Base-by-base conservation (phyloP, 2,329 filamentous ascomycete species). In the Teratosphaeria viscida region DNA sequence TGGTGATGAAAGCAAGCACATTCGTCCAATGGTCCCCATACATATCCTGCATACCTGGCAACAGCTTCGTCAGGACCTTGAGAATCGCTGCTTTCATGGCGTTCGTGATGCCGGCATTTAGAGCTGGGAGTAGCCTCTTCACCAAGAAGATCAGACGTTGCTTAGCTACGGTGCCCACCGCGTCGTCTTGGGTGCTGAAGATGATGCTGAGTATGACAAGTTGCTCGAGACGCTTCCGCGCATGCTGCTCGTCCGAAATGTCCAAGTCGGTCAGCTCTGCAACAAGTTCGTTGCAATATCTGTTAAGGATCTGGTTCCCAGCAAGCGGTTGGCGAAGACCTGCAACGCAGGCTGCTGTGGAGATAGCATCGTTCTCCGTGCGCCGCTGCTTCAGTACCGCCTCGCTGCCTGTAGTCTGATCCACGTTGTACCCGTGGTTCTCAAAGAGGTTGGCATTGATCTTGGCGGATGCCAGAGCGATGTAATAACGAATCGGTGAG, bases 1-100 rank as follows among this genome's bases (percentile, higher is more conserved):
- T 61, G 1, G 70, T 67, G n/a, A 79, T 57, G 2, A 67, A 67
- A 7, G 66, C 65, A 14, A 79, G 58, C 5, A 77, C 69, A 14
- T 76, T 70, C 56, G 86, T 82, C 94, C 94, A 99, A 69, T 96
- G 89, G 0, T 88, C 84, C 0, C 92, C 94, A 67, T 96, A 96
- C 0, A 96, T 85, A 54, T 91, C 87, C 60, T 84, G 82, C 66
- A 96, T 86, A 49, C 82, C 82, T 1, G 89, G 89, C 0, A 96
- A 73, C 3, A 96, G 76, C 3, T 78, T 74, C 1, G 73, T 70
- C 55, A 86, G 66, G 5, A 76, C 71, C 61, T 72, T 82, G 76
- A 57, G 90, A 68, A 61, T 78, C 79, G 66, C 85, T 75, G 70
- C 84, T 82, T 63, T 80, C 73, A 75, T 83, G 75, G 34, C 79